phyloP scores from a whole-genome alignment of 2,329 filamentous ascomycete species.

The Lasiodiplodia citricola region DNA sequence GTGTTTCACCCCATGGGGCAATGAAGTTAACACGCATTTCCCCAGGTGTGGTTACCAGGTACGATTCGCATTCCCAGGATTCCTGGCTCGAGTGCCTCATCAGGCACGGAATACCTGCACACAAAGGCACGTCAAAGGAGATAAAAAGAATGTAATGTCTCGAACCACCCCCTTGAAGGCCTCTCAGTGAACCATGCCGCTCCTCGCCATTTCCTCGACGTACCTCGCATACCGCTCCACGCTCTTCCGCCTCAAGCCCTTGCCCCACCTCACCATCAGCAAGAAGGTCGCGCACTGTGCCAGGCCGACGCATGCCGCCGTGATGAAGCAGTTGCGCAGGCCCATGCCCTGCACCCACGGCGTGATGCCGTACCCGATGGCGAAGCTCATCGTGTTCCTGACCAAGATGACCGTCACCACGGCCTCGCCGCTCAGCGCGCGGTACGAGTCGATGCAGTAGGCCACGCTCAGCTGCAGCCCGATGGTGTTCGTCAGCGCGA shows the following conservation, averaged over 20 bases:
- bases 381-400: constrained; percentile 58
- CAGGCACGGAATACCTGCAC: no score
- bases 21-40: neutral
- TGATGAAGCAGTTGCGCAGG: constrained; percentile 50
- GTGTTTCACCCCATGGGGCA: neutral
- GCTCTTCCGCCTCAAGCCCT: constrained; percentile 47
- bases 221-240: constrained; percentile 47
- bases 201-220: constrained; percentile 35
- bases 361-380: constrained; percentile 57
- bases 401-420: constrained; percentile 58
- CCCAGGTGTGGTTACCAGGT: neutral
- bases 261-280: constrained; percentile 57
- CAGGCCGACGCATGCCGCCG: constrained; percentile 50
- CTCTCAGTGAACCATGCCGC: constrained; percentile 21
- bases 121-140: neutral
- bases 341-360: constrained; percentile 53
- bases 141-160: neutral
- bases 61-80: no score
- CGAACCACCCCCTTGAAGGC: neutral
- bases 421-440: constrained; percentile 55
- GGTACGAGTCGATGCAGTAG: constrained; percentile 58
- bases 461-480: constrained; percentile 51
- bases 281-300: constrained; percentile 48
- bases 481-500: constrained; percentile 51
- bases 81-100: no score